Evolutionary conservation across 352 stramenopile genomes (phyloP).

Genomic region (Phytophthora meadii): DNA sequence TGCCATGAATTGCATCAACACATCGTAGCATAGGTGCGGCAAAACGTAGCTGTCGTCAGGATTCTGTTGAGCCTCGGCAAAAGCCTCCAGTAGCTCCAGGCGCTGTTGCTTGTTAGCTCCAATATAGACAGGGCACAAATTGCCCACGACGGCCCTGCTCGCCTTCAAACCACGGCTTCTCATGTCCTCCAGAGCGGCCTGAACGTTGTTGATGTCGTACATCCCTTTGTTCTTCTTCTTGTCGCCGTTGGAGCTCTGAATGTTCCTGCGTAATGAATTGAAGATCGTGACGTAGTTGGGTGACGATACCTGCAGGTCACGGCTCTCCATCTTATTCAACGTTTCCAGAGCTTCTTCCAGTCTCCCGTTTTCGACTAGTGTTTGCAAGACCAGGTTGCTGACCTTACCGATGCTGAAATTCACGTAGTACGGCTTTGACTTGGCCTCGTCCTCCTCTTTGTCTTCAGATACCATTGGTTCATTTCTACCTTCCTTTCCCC

Average conservation of each 20-base stretch:
- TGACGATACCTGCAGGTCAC: constrained; percentile 37
- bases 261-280: constrained; percentile 53
- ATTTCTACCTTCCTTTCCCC: constrained; percentile 27
- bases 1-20: constrained; percentile 45
- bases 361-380: constrained; percentile 53
- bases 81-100: constrained; percentile 62
- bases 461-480: constrained; percentile 11
- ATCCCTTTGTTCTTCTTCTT: constrained; percentile 30
- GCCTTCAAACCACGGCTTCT: constrained; percentile 42
- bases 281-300: constrained; percentile 58
- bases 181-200: constrained; percentile 52
- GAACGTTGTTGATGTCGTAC: constrained; percentile 52
- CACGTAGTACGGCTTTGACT: constrained; percentile 31
- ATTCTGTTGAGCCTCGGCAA: constrained; percentile 36
- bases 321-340: constrained; percentile 42
- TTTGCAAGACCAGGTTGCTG: constrained; percentile 57
- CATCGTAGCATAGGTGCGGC: constrained; percentile 52
- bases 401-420: constrained; percentile 57
- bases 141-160: constrained; percentile 52
- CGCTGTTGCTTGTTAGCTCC: constrained; percentile 63
- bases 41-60: constrained; percentile 55
- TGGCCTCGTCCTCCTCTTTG: constrained; percentile 4
- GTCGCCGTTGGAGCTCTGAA: constrained; percentile 20
- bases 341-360: constrained; percentile 41
- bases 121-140: constrained; percentile 51